phyloP scores from a whole-genome alignment of 495 filamentous ascomycete genomes.

The Darksidea phi region DNA sequence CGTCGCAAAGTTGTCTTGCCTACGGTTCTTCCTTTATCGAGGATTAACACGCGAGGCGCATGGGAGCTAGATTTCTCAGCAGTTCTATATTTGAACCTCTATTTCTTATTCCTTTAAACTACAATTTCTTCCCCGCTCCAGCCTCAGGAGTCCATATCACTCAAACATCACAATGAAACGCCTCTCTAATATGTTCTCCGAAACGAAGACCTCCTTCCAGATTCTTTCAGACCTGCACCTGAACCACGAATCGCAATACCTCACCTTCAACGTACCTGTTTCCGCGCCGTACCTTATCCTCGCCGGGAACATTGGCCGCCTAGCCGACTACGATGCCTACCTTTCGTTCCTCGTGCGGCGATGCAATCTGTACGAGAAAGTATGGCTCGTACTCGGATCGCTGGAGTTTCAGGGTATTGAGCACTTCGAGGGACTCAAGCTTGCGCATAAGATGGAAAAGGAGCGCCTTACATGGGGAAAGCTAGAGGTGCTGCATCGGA shows the following conservation, averaged over 20 bases:
- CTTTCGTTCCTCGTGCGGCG: conserved; percentile 52
- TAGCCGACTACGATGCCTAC: conserved; percentile 54
- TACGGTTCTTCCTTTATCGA: no score
- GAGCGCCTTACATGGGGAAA: conserved; percentile 49
- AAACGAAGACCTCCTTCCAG: conserved; percentile 44
- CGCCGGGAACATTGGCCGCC: conserved; percentile 58
- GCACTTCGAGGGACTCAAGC: conserved; percentile 44
- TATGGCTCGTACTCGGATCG: conserved; percentile 59
- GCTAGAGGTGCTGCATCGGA: conserved; percentile 50
- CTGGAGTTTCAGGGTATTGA: conserved; percentile 58
- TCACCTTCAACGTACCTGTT: conserved; percentile 49
- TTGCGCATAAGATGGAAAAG: conserved; percentile 47
- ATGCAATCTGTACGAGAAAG: conserved; percentile 45
- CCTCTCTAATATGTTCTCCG: conserved; percentile 18
- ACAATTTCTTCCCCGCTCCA: neutral
- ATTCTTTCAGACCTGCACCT: conserved; percentile 60
- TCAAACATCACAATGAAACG: conserved; percentile 11
- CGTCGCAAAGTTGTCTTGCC: no score
- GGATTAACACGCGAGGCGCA: no score
- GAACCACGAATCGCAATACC: conserved; percentile 54
- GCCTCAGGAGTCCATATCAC: neutral
- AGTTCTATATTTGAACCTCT: neutral
- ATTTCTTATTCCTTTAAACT: neutral
- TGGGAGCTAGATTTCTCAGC: no score
- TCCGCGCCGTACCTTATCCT: conserved; percentile 54